Evolutionary conservation across 495 filamentous ascomycete species (phyloP).

Genomic region (Geoglossum glabrum): DNA sequence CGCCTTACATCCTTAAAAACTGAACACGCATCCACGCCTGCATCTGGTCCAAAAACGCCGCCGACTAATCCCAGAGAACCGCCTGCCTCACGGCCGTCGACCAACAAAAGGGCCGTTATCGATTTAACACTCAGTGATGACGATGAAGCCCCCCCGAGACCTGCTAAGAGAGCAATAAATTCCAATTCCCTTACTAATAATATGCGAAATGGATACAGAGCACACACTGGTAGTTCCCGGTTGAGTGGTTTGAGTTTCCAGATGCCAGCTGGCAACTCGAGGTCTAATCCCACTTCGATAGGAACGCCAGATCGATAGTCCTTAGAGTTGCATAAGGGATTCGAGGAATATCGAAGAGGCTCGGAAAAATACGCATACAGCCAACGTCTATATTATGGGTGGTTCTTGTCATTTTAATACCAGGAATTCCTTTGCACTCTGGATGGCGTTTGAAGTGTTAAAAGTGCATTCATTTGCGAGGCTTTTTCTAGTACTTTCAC

Average conservation of each 20-base stretch:
- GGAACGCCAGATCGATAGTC: neutral
- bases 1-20: slow-evolving; percentile 25
- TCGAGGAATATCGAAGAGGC: neutral
- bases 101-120: slow-evolving; percentile 52
- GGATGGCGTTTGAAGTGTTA: neutral
- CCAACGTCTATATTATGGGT: neutral
- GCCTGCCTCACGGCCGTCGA: slow-evolving; percentile 27
- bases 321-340: neutral
- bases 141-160: slow-evolving; percentile 8
- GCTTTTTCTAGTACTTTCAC: too few relatives aligned
- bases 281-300: neutral
- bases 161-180: neutral
- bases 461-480: neutral
- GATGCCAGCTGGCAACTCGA: neutral
- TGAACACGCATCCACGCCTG: slow-evolving; percentile 14
- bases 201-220: neutral
- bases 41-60: slow-evolving; percentile 20
- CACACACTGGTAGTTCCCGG: neutral
- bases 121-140: slow-evolving; percentile 26
- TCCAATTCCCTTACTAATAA: neutral
- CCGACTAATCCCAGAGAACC: slow-evolving; percentile 33
- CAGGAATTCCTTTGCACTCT: neutral
- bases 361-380: neutral
- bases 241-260: neutral
- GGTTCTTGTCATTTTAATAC: neutral